Evolutionary conservation across 306 rosid genomes (phyloP).

Genomic region (Dalbergia cochinchinensis): DNA sequence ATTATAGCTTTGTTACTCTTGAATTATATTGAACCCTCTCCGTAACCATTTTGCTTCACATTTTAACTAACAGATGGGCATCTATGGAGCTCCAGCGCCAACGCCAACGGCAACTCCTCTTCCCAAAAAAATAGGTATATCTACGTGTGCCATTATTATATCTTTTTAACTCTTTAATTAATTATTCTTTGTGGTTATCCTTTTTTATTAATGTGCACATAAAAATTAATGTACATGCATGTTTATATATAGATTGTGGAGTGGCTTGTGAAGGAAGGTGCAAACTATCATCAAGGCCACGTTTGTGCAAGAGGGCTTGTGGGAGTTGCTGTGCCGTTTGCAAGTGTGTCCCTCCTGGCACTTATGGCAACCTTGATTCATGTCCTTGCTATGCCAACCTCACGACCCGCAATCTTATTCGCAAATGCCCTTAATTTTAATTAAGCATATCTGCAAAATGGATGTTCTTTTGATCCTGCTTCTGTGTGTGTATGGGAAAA

Average conservation of each 20-base stretch:
- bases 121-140: constrained; percentile 38
- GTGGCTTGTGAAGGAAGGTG: constrained; percentile 51
- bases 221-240: no score
- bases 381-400: constrained; percentile 48
- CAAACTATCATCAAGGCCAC: constrained; percentile 40
- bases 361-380: constrained; percentile 36
- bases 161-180: not conserved
- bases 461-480: no score
- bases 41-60: not conserved
- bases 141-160: not conserved
- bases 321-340: constrained; percentile 45
- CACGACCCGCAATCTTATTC: constrained; percentile 40
- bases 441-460: no score
- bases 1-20: not conserved
- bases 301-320: constrained; percentile 48
- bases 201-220: not conserved
- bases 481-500: no score
- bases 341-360: constrained; percentile 48
- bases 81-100: constrained; percentile 21
- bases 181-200: no score
- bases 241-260: constrained; percentile 31
- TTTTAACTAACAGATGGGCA: constrained; percentile 19
- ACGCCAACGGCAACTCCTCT: constrained; percentile 26
- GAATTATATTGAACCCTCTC: not conserved
- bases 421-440: constrained; percentile 40